Evolutionary conservation across 352 stramenopile genomes (phyloP).

Genomic region (Globisporangium splendens): DNA sequence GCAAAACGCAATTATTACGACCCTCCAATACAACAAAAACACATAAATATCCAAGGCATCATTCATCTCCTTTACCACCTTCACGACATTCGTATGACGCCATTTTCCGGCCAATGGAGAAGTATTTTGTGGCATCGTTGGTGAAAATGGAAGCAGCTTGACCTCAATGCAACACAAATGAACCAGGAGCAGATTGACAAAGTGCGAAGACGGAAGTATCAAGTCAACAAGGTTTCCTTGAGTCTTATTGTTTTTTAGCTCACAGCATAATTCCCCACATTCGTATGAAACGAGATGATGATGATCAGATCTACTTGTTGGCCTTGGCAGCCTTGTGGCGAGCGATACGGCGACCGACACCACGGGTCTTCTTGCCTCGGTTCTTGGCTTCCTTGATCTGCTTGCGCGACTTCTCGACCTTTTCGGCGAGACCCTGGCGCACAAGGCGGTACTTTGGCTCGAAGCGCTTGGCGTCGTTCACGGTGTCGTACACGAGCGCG

Average conservation of each 20-base stretch:
- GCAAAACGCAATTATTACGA: no score
- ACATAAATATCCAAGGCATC: no score
- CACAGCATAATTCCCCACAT: slow-evolving; percentile 21
- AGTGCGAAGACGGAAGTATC: not conserved
- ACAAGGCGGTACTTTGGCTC: slow-evolving; percentile 98
- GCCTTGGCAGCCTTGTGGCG: slow-evolving; percentile 99
- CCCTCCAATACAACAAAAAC: not conserved
- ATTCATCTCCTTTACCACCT: no score
- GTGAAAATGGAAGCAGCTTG: not conserved
- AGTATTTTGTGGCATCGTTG: no score
- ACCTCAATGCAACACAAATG: slow-evolving; percentile 3
- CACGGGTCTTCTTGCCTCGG: slow-evolving; percentile 96
- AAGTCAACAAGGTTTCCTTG: slow-evolving; percentile 9
- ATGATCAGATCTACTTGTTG: slow-evolving; percentile 84
- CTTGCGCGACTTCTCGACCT: slow-evolving; percentile 97
- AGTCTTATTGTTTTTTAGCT: slow-evolving; percentile 18
- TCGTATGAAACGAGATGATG: slow-evolving; percentile 13
- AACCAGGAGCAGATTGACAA: not conserved
- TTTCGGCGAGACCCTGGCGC: slow-evolving; percentile 87
- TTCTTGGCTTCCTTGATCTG: slow-evolving; percentile 99
- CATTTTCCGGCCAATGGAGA: no score
- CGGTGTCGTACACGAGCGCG: slow-evolving; percentile 98
- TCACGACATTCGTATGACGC: no score
- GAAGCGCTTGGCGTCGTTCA: slow-evolving; percentile 98
- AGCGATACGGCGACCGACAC: slow-evolving; percentile 96